phyloP scores from a whole-genome alignment of 148 eudicot species.

The Cornus controversa region DNA sequence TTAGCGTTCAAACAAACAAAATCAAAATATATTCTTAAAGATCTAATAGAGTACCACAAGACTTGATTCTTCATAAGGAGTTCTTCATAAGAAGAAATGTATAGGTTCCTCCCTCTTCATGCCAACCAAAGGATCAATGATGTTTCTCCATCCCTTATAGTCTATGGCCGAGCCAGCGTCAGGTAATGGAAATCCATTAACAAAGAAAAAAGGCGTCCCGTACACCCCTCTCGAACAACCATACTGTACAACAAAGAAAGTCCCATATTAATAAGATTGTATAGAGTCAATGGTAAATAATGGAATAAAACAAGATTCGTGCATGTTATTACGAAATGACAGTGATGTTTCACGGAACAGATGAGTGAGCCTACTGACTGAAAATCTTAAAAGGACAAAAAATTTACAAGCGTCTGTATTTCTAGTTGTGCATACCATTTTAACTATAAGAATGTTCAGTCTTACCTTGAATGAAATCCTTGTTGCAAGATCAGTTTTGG shows the following conservation, averaged over 20 bases:
- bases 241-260: slow-evolving; percentile 42
- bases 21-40: not conserved
- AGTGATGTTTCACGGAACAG: not conserved
- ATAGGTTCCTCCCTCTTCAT: not conserved
- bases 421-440: too few species aligned
- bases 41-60: not conserved
- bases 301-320: not conserved
- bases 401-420: too few species aligned
- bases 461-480: slow-evolving; percentile 87
- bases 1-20: not conserved
- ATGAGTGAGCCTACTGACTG: not conserved
- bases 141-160: slow-evolving; percentile 61
- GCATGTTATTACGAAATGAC: not conserved
- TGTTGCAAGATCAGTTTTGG: slow-evolving; percentile 55
- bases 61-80: slow-evolving; percentile 4
- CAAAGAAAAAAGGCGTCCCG: slow-evolving; percentile 77
- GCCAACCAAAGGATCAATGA: slow-evolving; percentile 60
- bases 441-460: not conserved
- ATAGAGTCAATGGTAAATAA: not conserved
- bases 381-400: not conserved
- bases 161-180: slow-evolving; percentile 54
- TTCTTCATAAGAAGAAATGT: slow-evolving; percentile 14
- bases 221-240: slow-evolving; percentile 83
- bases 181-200: slow-evolving; percentile 68
- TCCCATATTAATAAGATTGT: not conserved